Evolutionary conservation across 345 rosid genomes (phyloP), one percentile per base, ranked within the genome.

Genomic region (Camelina neglecta): DNA sequence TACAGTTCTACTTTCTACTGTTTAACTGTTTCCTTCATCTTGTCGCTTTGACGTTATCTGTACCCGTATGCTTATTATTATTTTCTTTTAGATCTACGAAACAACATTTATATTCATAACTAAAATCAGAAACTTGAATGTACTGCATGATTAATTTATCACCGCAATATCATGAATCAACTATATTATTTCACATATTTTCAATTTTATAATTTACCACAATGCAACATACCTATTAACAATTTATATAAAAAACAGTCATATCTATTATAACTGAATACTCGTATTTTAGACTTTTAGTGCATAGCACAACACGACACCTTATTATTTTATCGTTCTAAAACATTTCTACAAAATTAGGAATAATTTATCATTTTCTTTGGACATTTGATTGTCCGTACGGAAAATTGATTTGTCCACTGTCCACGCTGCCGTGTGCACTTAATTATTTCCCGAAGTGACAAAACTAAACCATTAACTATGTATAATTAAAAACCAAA

Each of bases 21-120:
- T 77, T 65, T 65, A 39, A 77, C 72, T 77, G 76, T 71, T 77
- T 77, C 76, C 76, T 71, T 77, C 81, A 64, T 77, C 75, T 58
- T 71, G 81, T 65, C 81, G 45, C 76, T 71, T 77, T 77, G 56
- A 65, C 65, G 62, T 57, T 64, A 49, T 60, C 76, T 59, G 57
- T 66, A 77, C 77, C 67, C 62, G 7, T 8, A 59, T 72, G 39
- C 72, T 20, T 57, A 3, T 20, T 15, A 76, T 77, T 65, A 36
- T 74, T 39, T 67, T 58, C 60, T 67, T 67, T 59, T 48, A 7
- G 5, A 29, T 64, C 12, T 53, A 44, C 63, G 16, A 23, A 13
- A 44, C 57, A 31, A 50, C 50, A 9, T 75, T 36, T 49, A 36
- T 36, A 36, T 16, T 13, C 3, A 24, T 7, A 13, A 38, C 11